Percentiles rank a stretch among this genome's conserved stretches.
phyloP scores from a whole-genome alignment of 495 filamentous ascomycete species.

The Annulohypoxylon moriforme region DNA sequence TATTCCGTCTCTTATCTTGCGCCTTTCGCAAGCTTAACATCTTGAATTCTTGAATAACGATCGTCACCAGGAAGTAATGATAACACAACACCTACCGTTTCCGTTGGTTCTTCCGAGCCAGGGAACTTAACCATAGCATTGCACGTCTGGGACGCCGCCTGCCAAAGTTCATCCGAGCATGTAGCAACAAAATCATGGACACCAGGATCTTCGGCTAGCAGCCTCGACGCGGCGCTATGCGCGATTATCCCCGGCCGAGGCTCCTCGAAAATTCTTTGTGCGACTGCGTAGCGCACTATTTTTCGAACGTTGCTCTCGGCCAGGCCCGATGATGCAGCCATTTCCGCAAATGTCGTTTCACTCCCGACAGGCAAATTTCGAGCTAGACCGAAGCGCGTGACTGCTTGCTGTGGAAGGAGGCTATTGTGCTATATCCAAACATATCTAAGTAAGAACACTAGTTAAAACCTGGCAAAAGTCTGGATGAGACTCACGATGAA shows the following conservation, averaged over 20 bases:
- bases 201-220: conserved; percentile 46
- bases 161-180: conserved; percentile 42
- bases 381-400: conserved; percentile 52
- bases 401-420: conserved; percentile 46
- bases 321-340: conserved; percentile 45
- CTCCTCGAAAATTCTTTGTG: conserved; percentile 59
- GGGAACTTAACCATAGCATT: conserved; percentile 44
- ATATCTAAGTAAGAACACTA: too few species aligned
- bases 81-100: conserved; percentile 40
- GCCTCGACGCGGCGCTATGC: conserved; percentile 50
- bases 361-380: conserved; percentile 49
- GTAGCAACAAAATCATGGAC: conserved; percentile 52
- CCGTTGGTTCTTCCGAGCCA: conserved; percentile 43
- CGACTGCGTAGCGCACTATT: conserved; percentile 61
- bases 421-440: conserved; percentile 34
- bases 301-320: conserved; percentile 48
- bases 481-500: not conserved
- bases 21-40: not conserved
- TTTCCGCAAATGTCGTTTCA: conserved; percentile 48
- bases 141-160: conserved; percentile 29
- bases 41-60: too few species aligned
- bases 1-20: too few species aligned
- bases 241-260: conserved; percentile 34
- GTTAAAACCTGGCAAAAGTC: too few species aligned
- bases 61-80: too few species aligned